Base-by-base conservation (phyloP, 1,284 basidiomycete genomes). In the Cutaneotrichosporon spelunceum region DNA sequence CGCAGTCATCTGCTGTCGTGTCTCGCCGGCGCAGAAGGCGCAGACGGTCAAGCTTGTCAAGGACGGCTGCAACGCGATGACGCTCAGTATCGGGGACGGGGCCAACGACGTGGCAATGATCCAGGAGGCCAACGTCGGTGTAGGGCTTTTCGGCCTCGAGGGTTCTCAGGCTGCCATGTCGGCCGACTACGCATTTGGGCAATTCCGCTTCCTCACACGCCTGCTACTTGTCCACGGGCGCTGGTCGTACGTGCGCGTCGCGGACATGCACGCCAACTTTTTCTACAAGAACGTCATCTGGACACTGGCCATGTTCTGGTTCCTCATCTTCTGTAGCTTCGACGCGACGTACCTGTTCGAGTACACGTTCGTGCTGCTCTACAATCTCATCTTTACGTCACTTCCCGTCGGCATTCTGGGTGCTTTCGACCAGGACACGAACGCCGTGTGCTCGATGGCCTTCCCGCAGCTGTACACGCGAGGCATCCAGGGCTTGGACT, bases 91-190 rank as follows among this genome's bases (percentile, higher is more conserved):
- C 63, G 95, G 95, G 13, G 95, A 99, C 71, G 95, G 95, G 59
- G 77, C 76, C 56, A 79, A 79, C 67, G 78, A 79, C 53, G 74
- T 76, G 6, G 72, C 73, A 30, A 74, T 75, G 74, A 99, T 99
- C 67, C 95, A 99, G 77, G 94, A 97, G 73, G 95, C 95, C 36
- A 95, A 98, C 77, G 88, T 96, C 68, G 95, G 95, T 6, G 93
- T 94, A 71, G 95, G 95, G 27, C 83, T 98, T 27, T 87, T 93
- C 65, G 95, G 95, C 57, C 85, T 95, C 50, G 95, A 99, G 77
- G 95, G 95, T 58, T 94, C 93, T 24, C 95, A 99, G 78, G 95
- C 95, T 26, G 93, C 94, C 49, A 98, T 98, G 93, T 96, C 93
- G 24, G 93, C 95, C 16, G 95, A 98, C 78, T 98, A 97, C 70